Conservation (phyloP, 768 basidiomycete species). For the Termitomyces eurrhizus region DNA sequence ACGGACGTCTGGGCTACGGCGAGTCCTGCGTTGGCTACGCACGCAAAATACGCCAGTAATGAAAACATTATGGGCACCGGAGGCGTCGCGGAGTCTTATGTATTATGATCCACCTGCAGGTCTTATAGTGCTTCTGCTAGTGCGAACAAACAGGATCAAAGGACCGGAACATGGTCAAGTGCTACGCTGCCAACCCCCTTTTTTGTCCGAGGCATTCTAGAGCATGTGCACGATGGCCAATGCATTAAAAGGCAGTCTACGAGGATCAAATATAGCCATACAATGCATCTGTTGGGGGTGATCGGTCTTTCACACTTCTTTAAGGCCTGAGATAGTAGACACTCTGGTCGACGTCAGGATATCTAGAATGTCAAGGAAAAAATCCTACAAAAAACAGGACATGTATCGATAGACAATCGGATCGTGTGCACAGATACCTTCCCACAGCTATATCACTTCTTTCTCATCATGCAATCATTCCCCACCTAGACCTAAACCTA, state of each 20-base stretch:
- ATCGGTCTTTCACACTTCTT: background rate
- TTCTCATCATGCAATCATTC: background rate
- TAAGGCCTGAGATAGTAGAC: background rate
- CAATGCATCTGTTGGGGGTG: too few species aligned
- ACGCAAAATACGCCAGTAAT: constrained; percentile 17
- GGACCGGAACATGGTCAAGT: background rate
- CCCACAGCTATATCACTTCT: background rate
- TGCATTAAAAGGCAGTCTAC: background rate
- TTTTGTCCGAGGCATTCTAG: background rate
- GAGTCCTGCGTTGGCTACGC: constrained; percentile 13
- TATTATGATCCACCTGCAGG: background rate
- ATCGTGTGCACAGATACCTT: background rate
- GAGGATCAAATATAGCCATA: too few species aligned
- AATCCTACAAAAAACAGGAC: background rate
- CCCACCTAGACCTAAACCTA: constrained; percentile 4
- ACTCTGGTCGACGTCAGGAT: too few species aligned
- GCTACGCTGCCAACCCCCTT: background rate
- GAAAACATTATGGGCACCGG: constrained; percentile 20
- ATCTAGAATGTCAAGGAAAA: too few species aligned
- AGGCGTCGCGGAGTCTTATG: background rate
- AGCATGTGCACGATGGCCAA: background rate
- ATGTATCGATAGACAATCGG: background rate
- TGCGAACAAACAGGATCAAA: background rate
- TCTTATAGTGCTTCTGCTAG: background rate
- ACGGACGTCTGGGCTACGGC: constrained; percentile 20